phyloP scores from a whole-genome alignment of 139 green algal genomes.

The Auxenochlorella pyrenoidosa region DNA sequence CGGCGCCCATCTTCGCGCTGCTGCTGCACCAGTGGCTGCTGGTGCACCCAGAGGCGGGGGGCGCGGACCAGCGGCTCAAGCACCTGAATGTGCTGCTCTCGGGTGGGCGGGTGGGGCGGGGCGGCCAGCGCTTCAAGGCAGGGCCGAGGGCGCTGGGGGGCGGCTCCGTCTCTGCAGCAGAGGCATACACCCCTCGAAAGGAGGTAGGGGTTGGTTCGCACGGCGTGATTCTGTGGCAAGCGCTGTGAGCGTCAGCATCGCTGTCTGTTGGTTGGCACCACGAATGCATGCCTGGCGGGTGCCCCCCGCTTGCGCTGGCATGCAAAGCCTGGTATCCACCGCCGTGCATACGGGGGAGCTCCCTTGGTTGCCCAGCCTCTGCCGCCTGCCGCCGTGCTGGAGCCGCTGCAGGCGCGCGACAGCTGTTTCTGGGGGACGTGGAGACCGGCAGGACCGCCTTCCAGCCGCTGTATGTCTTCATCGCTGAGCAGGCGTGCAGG shows the following conservation, averaged over 20 bases:
- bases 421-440: constrained; percentile 87
- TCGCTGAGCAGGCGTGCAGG: constrained; percentile 32
- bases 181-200: too few species aligned
- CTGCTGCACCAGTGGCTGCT: constrained; percentile 86
- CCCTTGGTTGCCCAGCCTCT: neutral
- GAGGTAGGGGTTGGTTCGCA: too few species aligned
- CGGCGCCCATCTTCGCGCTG: constrained; percentile 75
- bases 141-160: neutral
- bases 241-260: too few species aligned
- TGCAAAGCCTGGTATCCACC: too few species aligned
- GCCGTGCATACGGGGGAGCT: too few species aligned
- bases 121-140: too few species aligned
- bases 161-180: too few species aligned
- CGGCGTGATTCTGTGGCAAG: too few species aligned
- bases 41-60: constrained; percentile 58
- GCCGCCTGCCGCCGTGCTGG: neutral
- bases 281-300: neutral
- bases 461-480: constrained; percentile 69
- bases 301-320: too few species aligned
- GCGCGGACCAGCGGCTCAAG: constrained; percentile 73
- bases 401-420: constrained; percentile 49
- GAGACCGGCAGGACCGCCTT: constrained; percentile 67
- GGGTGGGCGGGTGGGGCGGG: constrained; percentile 35
- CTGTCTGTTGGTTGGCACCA: too few species aligned
- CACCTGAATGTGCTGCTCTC: constrained; percentile 82